Evolutionary conservation across 2,329 filamentous ascomycete genomes (phyloP), one percentile per base, ranked within the genome.

Genomic region (Trichoderma sp.): DNA sequence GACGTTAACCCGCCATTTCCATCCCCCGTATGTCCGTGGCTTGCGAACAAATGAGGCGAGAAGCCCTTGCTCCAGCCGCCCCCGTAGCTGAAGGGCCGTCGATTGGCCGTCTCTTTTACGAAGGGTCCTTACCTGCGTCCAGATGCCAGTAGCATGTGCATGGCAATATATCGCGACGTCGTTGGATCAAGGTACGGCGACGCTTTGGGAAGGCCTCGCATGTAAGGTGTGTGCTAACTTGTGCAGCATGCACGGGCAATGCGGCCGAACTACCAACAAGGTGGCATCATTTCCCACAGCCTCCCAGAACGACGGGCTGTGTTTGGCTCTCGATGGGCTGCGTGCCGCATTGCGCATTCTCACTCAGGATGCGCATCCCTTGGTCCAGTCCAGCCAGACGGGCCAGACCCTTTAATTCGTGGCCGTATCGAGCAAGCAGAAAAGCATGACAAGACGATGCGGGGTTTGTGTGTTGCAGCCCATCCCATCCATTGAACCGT

Each of bases 251-350:
- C 43, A 51, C 56, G 66, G 66, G 43, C 57, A 34, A 34, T 21
- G 58, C 66, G 66, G 56, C 66, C 39, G 56, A 69, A 34, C 66
- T 30, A 24, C 66, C 58, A 30, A 47, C 36, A 24, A 60, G 14
- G 66, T 70, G 57, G 66, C 57, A 58, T 62, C 66, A 70, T 51
- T 70, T 47, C 43, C 26, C 39, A n/a, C 64, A 60, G 43, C 43
- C 43, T 51, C 43, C 9, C 3, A n/a, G 8, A 56, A 56, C 28
- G 36, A 43, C 47, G 66, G 36, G 36, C 30, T n/a, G 36, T 9
- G 34, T 60, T 43, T 47, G 21, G 47, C 21, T 24, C 32, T 67
- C 53, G 51, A 67, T 32, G 63, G 63, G 63, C 65, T 43, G 65
- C 53, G 53, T 24, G n/a, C 11, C 7, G 43, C 43, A 51, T 43